Conservation (phyloP, 371 early-diverging fungal species). For the Rhizopus stolonifer region DNA sequence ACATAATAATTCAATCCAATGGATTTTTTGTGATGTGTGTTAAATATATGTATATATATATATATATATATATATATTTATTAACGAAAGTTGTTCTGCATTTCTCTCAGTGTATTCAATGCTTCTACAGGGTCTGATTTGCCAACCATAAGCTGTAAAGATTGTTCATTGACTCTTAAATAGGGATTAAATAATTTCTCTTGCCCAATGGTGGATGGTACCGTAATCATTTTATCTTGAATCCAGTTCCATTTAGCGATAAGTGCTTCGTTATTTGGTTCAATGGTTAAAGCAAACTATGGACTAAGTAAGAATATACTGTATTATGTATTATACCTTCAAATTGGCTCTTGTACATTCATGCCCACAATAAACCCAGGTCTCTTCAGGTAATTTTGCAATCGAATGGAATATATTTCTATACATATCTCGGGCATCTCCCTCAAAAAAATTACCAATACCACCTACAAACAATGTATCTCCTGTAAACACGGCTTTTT, state of each 20-base stretch:
- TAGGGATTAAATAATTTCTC: conserved; percentile 88
- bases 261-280: conserved; percentile 49
- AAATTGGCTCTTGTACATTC: conserved; percentile 38
- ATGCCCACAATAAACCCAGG: conserved; percentile 85
- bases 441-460: conserved; percentile 94
- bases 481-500: conserved; percentile 49
- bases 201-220: conserved; percentile 87
- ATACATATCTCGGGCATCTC: conserved; percentile 85
- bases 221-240: conserved; percentile 54
- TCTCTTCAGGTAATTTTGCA: conserved; percentile 78
- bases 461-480: conserved; percentile 59
- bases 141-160: conserved; percentile 63
- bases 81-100: conserved; percentile 60
- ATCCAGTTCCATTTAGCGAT: conserved; percentile 62
- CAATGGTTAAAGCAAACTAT: conserved; percentile 50
- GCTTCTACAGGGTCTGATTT: conserved; percentile 74
- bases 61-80: too few species aligned
- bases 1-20: too few species aligned
- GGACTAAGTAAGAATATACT: background rate
- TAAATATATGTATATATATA: too few species aligned
- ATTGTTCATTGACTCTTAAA: conserved; percentile 75
- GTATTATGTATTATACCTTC: conserved; percentile 21
- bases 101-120: conserved; percentile 74
- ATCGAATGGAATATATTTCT: conserved; percentile 70
- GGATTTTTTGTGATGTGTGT: too few species aligned